A percentile compares a stretch with the other conserved stretches of the same genome.
Conservation (phyloP, 495 filamentous ascomycete species). For the Podospora didyma region DNA sequence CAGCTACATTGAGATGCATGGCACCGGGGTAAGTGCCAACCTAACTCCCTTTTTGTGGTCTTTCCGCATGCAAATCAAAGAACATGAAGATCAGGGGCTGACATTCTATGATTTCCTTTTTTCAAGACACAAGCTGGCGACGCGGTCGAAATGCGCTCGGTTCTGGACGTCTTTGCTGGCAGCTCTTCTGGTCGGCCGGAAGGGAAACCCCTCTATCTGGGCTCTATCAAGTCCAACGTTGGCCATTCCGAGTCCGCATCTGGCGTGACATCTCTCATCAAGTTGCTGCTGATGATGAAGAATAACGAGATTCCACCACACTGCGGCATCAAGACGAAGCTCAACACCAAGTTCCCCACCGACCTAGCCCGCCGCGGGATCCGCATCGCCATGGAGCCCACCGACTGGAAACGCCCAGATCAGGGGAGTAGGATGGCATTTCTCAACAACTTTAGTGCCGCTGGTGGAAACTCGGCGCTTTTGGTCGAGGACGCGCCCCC, state of each 20-base stretch:
- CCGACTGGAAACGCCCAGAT: constrained; percentile 56
- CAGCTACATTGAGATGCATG: constrained; percentile 79
- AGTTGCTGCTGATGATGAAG: constrained; percentile 74
- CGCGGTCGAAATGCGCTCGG: constrained; percentile 66
- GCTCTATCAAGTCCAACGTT: constrained; percentile 78
- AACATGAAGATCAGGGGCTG: too few relatives aligned
- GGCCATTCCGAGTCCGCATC: constrained; percentile 83
- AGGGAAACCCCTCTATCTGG: constrained; percentile 71
- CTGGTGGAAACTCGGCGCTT: constrained; percentile 57
- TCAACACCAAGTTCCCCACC: constrained; percentile 69
- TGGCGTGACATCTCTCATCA: constrained; percentile 70
- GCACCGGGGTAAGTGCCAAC: too few relatives aligned
- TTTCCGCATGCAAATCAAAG: too few relatives aligned
- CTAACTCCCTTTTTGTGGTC: too few relatives aligned
- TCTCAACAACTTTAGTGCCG: constrained; percentile 62
- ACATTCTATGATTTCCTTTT: too few relatives aligned
- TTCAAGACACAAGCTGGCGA: constrained; percentile 72
- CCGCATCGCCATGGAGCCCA: constrained; percentile 51
- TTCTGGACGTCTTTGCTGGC: constrained; percentile 73
- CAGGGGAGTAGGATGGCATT: constrained; percentile 39
- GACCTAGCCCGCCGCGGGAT: constrained; percentile 69
- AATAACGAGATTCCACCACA: background rate
- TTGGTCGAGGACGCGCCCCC: constrained; percentile 61
- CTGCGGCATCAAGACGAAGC: constrained; percentile 72
- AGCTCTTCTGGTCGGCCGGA: constrained; percentile 47